A percentile compares a stretch with the other conserved stretches of the same genome.
Conservation (phyloP, 768 basidiomycete species). For the Kwoniella sp. region DNA sequence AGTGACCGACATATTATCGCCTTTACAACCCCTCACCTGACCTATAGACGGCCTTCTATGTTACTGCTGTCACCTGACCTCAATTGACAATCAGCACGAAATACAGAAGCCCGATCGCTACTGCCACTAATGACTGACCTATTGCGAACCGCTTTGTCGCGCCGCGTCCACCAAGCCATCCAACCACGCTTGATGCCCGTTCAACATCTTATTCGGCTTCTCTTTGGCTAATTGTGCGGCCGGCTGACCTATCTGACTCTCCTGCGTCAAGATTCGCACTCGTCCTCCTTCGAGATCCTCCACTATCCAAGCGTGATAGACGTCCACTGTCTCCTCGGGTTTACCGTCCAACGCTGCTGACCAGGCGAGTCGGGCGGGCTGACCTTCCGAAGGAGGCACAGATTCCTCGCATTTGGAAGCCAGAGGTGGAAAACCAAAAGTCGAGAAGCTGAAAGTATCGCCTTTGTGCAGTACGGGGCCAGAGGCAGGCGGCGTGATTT, state of each 20-base stretch:
- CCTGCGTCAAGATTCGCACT: slow-evolving; percentile 4
- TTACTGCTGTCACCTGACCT: no score
- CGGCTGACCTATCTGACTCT: not conserved
- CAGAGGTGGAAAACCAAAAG: slow-evolving; percentile 6
- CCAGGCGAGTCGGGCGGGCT: not conserved
- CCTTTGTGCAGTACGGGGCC: slow-evolving; percentile 1
- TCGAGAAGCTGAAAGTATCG: slow-evolving; percentile 9
- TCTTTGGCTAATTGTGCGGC: not conserved
- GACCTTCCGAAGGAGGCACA: not conserved
- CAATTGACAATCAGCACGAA: no score
- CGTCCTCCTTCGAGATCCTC: not conserved
- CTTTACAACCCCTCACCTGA: no score
- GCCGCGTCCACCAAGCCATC: not conserved
- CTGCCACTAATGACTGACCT: no score
- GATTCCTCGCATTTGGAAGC: not conserved
- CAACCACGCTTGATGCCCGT: not conserved
- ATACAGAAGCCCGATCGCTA: no score
- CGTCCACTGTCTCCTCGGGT: not conserved
- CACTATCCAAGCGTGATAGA: slow-evolving; percentile 8
- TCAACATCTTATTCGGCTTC: not conserved
- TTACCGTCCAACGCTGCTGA: not conserved
- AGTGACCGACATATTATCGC: no score
- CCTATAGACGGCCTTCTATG: no score
- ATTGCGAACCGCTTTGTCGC: not conserved
- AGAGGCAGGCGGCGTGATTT: not conserved